Percentiles rank a stretch among this genome's conserved stretches.
These are phyloP conservation scores for Fusarium hostae DNA, from an alignment of 2,329 filamentous ascomycete species.

Conservation along the genomic window DNA sequence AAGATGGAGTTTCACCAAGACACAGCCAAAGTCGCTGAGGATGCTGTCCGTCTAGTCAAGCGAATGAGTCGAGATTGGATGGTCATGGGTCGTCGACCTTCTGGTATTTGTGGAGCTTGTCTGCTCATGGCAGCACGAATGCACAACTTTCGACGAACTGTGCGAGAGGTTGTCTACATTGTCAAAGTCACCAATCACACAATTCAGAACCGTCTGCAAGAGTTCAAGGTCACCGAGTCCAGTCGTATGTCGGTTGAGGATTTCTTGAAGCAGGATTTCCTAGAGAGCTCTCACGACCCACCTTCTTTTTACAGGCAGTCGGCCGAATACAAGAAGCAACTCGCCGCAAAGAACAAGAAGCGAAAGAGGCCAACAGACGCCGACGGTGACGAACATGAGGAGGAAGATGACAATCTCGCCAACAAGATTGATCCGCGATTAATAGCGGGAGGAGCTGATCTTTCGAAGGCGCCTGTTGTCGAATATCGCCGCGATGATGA, in stretches of 20 bases:
- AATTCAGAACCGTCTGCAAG: conserved; percentile 88
- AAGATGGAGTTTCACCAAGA: conserved; percentile 90
- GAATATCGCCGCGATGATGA: conserved; percentile 69
- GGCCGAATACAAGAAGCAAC: conserved; percentile 66
- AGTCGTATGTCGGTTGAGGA: conserved; percentile 88
- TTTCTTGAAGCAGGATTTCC: conserved; percentile 77
- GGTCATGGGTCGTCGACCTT: conserved; percentile 90
- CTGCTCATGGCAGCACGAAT: conserved; percentile 95
- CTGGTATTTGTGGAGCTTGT: conserved; percentile 93
- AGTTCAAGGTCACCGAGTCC: conserved; percentile 89
- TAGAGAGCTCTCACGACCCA: conserved; percentile 81
- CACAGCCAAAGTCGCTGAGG: conserved; percentile 85
- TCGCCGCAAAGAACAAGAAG: conserved; percentile 60
- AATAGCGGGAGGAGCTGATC: conserved; percentile 49
- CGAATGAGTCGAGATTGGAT: conserved; percentile 99
- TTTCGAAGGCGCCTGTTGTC: conserved; percentile 49
- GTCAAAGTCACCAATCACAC: conserved; percentile 96
- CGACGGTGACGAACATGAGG: conserved; percentile 30
- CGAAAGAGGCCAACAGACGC: conserved; percentile 55
- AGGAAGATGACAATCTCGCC: conserved; percentile 13
- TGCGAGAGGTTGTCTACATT: conserved; percentile 96
- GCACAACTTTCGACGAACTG: conserved; percentile 95
- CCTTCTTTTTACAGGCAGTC: conserved; percentile 81
- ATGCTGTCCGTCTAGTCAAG: conserved; percentile 86
- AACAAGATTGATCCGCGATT: conserved; percentile 29